phyloP scores from a whole-genome alignment of 2,329 filamentous ascomycete species.

The Calcarisporium arbuscula region DNA sequence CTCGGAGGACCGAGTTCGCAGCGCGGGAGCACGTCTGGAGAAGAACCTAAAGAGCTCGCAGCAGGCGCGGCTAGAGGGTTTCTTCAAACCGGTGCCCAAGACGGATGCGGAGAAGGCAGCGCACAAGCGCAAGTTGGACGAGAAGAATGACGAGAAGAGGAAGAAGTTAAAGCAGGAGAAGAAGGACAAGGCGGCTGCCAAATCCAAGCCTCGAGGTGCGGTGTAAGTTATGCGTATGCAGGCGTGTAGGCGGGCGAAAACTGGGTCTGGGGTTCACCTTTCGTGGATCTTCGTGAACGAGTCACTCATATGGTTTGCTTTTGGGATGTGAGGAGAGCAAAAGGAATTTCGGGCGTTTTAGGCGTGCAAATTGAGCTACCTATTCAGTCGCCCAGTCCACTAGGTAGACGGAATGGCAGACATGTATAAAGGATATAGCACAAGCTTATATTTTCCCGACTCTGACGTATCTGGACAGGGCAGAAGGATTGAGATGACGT shows the following conservation, averaged over 20 bases:
- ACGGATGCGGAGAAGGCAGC: slow-evolving; percentile 77
- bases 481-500: too few relatives aligned
- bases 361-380: too few relatives aligned
- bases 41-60: slow-evolving; percentile 91
- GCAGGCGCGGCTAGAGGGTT: slow-evolving; percentile 87
- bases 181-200: slow-evolving; percentile 89
- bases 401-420: too few relatives aligned
- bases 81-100: slow-evolving; percentile 91
- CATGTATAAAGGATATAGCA: too few relatives aligned
- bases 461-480: too few relatives aligned
- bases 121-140: slow-evolving; percentile 89
- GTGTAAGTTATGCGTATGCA: too few relatives aligned
- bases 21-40: slow-evolving; percentile 67
- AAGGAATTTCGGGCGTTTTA: too few relatives aligned
- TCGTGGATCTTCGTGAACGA: not conserved
- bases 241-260: slow-evolving; percentile 1
- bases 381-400: too few relatives aligned
- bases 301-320: too few relatives aligned
- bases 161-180: slow-evolving; percentile 93
- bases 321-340: too few relatives aligned
- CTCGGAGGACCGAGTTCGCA: slow-evolving; percentile 86
- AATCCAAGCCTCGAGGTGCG: slow-evolving; percentile 73
- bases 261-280: not conserved
- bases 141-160: slow-evolving; percentile 86
- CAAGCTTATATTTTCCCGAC: too few relatives aligned